phyloP scores from a whole-genome alignment of 1,284 basidiomycete genomes.

The Ceratobasidium sp. region DNA sequence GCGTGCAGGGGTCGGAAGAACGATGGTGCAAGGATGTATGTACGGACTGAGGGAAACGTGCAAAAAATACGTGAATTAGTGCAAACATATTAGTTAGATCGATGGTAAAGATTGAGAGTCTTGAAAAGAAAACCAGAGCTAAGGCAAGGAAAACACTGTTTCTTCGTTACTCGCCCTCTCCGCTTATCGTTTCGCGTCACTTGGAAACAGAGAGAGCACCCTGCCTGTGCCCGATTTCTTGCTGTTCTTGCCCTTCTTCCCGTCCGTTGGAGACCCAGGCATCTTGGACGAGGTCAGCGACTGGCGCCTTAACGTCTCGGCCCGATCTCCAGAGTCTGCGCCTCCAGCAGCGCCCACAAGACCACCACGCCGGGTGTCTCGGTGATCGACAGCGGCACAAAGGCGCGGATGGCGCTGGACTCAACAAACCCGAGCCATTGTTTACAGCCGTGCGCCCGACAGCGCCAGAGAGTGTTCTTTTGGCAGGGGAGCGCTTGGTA shows the following conservation, averaged over 20 bases:
- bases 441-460: conserved; percentile 21
- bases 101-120: conserved; percentile 14
- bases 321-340: conserved; percentile 30
- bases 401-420: conserved; percentile 41
- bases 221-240: conserved; percentile 86
- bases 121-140: neutral
- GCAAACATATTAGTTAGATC: conserved; percentile 28
- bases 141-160: neutral
- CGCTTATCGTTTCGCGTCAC: conserved; percentile 56
- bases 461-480: conserved; percentile 31
- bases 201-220: conserved; percentile 72
- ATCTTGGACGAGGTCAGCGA: conserved; percentile 3
- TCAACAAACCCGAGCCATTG: conserved; percentile 35
- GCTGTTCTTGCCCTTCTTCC: conserved; percentile 72
- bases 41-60: neutral
- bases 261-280: conserved; percentile 54
- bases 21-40: neutral
- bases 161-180: neutral
- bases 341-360: conserved; percentile 15
- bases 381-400: conserved; percentile 66
- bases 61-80: neutral
- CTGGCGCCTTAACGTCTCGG: conserved; percentile 34
- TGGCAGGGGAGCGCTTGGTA: too few species aligned
- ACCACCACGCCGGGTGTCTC: conserved; percentile 56
- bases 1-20: conserved; percentile 9